Evolutionary conservation across 78 protist genomes (phyloP).

Genomic region (Parvularia atlantis): DNA sequence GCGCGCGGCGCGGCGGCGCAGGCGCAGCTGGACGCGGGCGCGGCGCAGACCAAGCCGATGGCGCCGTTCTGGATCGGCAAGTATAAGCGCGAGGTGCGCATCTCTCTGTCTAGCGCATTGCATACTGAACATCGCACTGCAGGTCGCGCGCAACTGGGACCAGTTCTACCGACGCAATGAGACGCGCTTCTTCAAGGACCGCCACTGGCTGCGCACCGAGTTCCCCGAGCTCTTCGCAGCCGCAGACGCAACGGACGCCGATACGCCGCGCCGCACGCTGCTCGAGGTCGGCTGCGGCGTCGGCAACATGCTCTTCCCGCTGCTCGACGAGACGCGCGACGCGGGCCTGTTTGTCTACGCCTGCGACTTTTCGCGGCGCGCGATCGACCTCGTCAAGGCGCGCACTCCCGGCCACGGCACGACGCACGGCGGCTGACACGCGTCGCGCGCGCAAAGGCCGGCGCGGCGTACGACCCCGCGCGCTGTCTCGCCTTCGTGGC

Average conservation of each 20-base stretch:
- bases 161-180: background rate
- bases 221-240: conserved; percentile 24
- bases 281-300: conserved; percentile 77
- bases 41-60: too few species aligned
- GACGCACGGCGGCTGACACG: too few species aligned
- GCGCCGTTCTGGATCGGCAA: too few species aligned
- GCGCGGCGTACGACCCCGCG: background rate
- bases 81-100: too few species aligned
- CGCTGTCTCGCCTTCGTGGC: conserved; percentile 14
- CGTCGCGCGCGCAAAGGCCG: background rate
- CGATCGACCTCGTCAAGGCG: conserved; percentile 7
- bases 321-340: conserved; percentile 5
- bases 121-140: too few species aligned
- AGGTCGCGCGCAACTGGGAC: too few species aligned
- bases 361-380: conserved; percentile 10
- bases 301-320: conserved; percentile 57
- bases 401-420: too few species aligned
- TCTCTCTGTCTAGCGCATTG: too few species aligned
- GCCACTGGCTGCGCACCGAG: conserved; percentile 53
- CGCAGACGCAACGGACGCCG: background rate
- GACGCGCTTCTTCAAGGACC: conserved; percentile 41
- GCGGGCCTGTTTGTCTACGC: background rate
- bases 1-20: too few species aligned
- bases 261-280: background rate
- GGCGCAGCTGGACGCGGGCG: too few species aligned